Evolutionary conservation across 306 rosid species (phyloP), one percentile per base, ranked within the genome.

Genomic region (Vigna trinervia): DNA sequence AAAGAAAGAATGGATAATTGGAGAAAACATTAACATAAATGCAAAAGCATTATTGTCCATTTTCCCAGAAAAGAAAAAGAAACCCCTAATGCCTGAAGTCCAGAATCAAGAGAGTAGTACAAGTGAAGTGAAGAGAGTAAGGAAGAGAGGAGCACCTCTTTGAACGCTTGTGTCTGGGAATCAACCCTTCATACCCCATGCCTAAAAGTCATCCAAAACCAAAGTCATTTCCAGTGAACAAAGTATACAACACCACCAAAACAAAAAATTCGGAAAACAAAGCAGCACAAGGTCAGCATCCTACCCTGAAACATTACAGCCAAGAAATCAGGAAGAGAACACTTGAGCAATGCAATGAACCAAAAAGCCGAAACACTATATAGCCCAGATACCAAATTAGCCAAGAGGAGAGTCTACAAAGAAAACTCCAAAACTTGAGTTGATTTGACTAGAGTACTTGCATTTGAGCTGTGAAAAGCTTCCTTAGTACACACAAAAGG

Each of bases 91-190:
- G 58, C 56, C 41, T 5, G 47, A 74, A 61, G 34, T 41, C 59
- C 63, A 62, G 54, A 80, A 82, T 80, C 32, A 73, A 46, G 67
- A 59, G 30, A 48, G 11, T n/a, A 48, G 8, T n/a, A 74, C 78
- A 84, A 34, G 17, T 64, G 66, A 75, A 74, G 9, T 36, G 9
- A 30, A 11, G 54, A 19, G 57, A 73, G 53, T 4, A 32, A 41
- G 52, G 56, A 75, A 46, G 32, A 54, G 75, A 80, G 13, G 46
- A 69, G 45, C 62, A 90, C 97, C 98, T 95, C 87, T 84, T 85
- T 22, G 93, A 92, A 78, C 91, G 92, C 77, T 80, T 89, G 85
- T 85, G 97, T 65, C 38, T 75, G 71, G 93, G 64, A 71, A 75
- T 72, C 52, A 86, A 79, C 76, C 87, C 86, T 79, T 90, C 92